Evolutionary conservation across 352 stramenopile genomes (phyloP), one percentile per base, ranked within the genome.

Genomic region (Pythium insidiosum): DNA sequence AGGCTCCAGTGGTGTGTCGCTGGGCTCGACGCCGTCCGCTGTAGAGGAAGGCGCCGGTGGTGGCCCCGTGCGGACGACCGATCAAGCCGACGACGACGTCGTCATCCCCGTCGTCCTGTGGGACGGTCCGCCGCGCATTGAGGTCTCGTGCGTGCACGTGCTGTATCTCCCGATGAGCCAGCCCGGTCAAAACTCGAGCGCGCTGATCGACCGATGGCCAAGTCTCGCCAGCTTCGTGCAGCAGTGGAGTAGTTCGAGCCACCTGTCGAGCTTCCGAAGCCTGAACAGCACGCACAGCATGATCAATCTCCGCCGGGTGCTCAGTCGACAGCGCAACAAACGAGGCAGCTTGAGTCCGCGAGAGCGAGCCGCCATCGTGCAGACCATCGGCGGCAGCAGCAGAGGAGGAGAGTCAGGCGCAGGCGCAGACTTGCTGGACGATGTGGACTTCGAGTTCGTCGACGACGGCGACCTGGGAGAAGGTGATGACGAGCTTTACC

Each of bases 71-170:
- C 43, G 49, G 3, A 51, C 54, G 11, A 62, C 44, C 15, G 54
- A 62, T 42, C 55, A 63, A 37, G 43, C 37, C 15, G 43, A 25
- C 42, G 48, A 62, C 25, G 71, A 86, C 23, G 68, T 86, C 9
- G 45, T 83, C 25, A 59, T 88, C 25, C 76, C 76, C 33, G 43
- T 90, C 11, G 77, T 88, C 53, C 61, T 90, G 25, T 90, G 75
- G 74, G 67, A 66, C 29, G 61, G 77, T 16, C 52, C 68, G 7
- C 77, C 77, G 23, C 54, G 53, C 6, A 48, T 90, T 6, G 35
- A 72, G 45, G 60, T 84, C 31, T 67, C 68, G 15, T 69, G 63
- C 22, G 26, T 90, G 10, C 74, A 88, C 33, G 73, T 85, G 22
- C 57, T 85, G 24, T 62, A 74, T 37, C 56, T 90, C n/a, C 77